phyloP scores from a whole-genome alignment of 2,329 filamentous ascomycete genomes.

The Sporothrix pallida region DNA sequence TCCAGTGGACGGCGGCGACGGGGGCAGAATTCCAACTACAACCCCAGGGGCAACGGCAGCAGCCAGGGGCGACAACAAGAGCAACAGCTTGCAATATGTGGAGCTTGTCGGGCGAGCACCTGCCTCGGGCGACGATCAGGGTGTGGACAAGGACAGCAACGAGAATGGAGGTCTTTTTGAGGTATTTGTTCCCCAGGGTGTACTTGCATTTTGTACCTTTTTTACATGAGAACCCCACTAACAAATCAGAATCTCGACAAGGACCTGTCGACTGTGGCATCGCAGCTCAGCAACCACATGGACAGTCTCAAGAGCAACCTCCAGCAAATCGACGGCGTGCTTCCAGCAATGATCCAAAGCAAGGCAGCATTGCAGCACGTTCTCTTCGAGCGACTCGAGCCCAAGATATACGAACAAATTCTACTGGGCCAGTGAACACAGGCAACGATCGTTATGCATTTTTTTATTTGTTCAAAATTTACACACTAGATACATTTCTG shows the following conservation, averaged over 20 bases:
- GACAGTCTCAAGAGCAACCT: conserved; percentile 62
- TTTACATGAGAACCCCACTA: conserved; percentile 2
- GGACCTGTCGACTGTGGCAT: conserved; percentile 53
- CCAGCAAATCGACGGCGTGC: conserved; percentile 58
- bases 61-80: background rate
- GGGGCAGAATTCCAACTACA: background rate
- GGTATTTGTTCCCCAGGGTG: conserved; percentile 38
- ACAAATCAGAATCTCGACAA: conserved; percentile 44
- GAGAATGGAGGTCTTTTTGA: conserved; percentile 42
- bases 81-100: background rate
- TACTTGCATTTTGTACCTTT: background rate
- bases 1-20: conserved; percentile 45
- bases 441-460: too few species aligned
- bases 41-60: background rate
- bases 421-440: conserved; percentile 49
- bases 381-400: conserved; percentile 54
- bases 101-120: conserved; percentile 28
- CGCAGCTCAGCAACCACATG: conserved; percentile 60
- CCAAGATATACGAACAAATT: conserved; percentile 55
- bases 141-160: background rate
- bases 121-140: conserved; percentile 13
- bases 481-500: background rate
- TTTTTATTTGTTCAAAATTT: background rate
- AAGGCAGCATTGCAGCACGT: conserved; percentile 57
- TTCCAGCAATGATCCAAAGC: conserved; percentile 55